These are phyloP conservation scores for Ustilago bromivora DNA, from an alignment of 1,284 basidiomycete species.

Conservation along the genomic window DNA sequence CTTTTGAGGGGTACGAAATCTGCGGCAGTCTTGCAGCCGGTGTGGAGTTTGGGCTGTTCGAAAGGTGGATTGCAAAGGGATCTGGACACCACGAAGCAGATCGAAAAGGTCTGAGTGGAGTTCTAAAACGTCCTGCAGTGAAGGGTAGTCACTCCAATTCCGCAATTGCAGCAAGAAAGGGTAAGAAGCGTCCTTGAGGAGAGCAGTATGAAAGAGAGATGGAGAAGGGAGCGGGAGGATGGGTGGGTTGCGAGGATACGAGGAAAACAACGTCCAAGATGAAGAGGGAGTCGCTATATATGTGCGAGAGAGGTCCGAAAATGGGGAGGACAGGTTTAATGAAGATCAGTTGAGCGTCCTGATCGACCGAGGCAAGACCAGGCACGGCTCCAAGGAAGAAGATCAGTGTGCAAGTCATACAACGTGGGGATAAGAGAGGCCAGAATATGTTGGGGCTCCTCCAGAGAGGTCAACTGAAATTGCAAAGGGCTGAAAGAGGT, in stretches of 20 bases:
- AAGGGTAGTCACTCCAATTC: slow-evolving; percentile 5
- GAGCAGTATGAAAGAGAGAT: background rate
- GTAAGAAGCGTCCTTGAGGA: background rate
- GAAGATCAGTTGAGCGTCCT: background rate
- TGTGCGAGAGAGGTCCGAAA: background rate
- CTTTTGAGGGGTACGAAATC: background rate
- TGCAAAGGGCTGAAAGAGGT: background rate
- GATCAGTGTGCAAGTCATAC: background rate
- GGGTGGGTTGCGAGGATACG: background rate
- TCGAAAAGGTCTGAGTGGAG: slow-evolving; percentile 16
- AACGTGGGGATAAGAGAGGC: slow-evolving; percentile 13
- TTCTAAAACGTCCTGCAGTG: slow-evolving; percentile 10
- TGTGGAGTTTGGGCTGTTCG: background rate
- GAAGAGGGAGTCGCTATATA: slow-evolving; percentile 18
- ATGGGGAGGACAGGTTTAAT: background rate
- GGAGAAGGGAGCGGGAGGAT: background rate
- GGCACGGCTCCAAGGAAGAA: background rate
- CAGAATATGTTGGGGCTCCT: background rate
- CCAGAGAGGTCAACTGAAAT: background rate
- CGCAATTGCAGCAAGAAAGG: background rate
- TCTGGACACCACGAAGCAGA: slow-evolving; percentile 8
- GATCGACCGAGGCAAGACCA: slow-evolving; percentile 39
- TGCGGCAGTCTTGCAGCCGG: background rate
- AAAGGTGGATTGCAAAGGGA: slow-evolving; percentile 6
- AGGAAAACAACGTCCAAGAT: background rate